These are phyloP conservation scores for Balamuthia mandrillaris DNA, from an alignment of 208 protist genomes.

Conservation along the genomic window DNA sequence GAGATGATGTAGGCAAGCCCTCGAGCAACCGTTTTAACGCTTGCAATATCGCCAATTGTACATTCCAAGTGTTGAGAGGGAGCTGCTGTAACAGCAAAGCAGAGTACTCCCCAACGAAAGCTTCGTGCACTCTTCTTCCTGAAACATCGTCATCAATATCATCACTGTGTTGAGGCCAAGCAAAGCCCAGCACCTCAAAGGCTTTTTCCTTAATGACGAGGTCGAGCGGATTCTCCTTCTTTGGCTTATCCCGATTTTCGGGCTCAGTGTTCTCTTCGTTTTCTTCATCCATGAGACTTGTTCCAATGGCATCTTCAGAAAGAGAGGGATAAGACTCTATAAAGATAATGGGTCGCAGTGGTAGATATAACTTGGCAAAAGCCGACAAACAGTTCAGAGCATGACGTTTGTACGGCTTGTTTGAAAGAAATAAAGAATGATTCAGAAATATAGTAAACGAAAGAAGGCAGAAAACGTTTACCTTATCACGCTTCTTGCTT, in stretches of 20 bases:
- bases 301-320: background rate
- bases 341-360: background rate
- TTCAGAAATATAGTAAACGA: constrained; percentile 34
- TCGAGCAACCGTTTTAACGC: too few species aligned
- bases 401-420: background rate
- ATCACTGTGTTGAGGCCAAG: background rate
- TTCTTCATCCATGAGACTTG: background rate
- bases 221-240: constrained; percentile 2
- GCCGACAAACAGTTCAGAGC: background rate
- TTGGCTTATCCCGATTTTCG: background rate
- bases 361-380: background rate
- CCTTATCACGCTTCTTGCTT: constrained; percentile 60
- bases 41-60: too few species aligned
- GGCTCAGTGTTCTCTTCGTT: constrained; percentile 6
- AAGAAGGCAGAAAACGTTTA: constrained; percentile 50
- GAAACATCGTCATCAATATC: too few species aligned
- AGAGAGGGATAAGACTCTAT: background rate
- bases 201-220: background rate
- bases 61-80: too few species aligned
- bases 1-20: too few species aligned
- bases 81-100: too few species aligned
- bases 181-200: constrained; percentile 5
- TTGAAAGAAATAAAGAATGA: background rate
- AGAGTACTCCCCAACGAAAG: too few species aligned
- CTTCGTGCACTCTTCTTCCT: too few species aligned